phyloP scores from a whole-genome alignment of 345 rosid genomes.

The Durio zibethinus region DNA sequence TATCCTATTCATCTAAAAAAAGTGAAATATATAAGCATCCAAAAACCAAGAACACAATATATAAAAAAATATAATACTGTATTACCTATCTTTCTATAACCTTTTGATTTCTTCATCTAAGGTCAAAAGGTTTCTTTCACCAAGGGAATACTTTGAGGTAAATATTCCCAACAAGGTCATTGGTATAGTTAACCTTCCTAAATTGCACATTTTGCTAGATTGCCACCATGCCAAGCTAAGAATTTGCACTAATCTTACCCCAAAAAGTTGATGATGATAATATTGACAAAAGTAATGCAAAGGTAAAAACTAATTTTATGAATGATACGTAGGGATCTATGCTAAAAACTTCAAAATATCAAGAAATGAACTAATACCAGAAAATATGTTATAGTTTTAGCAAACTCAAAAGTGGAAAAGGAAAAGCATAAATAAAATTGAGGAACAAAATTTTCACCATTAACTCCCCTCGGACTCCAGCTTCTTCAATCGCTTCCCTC shows the following conservation, averaged over 20 bases:
- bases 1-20: not conserved
- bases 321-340: not conserved
- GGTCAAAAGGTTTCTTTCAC: not conserved
- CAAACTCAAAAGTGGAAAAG: not conserved
- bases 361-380: not conserved
- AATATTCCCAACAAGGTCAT: not conserved
- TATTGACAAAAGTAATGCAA: not conserved
- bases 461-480: conserved; percentile 52
- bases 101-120: not conserved
- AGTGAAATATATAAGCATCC: too few relatives aligned
- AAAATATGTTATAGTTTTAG: not conserved
- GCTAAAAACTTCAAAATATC: not conserved
- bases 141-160: not conserved
- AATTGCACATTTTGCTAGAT: not conserved
- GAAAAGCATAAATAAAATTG: not conserved
- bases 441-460: conserved; percentile 29
- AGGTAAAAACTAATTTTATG: not conserved
- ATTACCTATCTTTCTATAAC: not conserved
- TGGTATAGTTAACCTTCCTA: not conserved
- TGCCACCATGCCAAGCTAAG: not conserved
- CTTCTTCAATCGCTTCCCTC: conserved; percentile 57
- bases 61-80: not conserved
- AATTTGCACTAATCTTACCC: not conserved
- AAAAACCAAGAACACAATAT: too few relatives aligned
- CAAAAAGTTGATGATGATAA: not conserved